phyloP scores from a whole-genome alignment of 305 asterid species.

The Rubia tinctorum region DNA sequence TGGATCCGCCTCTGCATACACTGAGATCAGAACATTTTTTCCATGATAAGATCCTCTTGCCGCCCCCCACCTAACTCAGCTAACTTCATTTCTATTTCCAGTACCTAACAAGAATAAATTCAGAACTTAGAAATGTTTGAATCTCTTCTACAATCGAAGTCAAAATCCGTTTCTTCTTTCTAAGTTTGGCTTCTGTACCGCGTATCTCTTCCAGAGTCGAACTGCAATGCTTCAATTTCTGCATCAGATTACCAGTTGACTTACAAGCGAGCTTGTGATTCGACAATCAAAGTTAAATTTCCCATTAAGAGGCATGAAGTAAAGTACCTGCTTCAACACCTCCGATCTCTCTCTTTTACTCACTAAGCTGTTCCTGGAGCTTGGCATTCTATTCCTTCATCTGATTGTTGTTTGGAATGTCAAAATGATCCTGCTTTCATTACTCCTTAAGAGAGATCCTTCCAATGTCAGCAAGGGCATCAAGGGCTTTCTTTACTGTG shows the following conservation, averaged over 20 bases:
- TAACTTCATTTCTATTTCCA: slow-evolving; percentile 77
- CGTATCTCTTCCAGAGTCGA: slow-evolving; percentile 76
- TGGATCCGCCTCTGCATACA: too few relatives aligned
- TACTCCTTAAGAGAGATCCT: slow-evolving; percentile 82
- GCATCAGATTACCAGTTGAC: slow-evolving; percentile 19
- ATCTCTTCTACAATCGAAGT: slow-evolving; percentile 2
- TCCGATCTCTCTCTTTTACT: slow-evolving; percentile 51
- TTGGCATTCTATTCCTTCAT: slow-evolving; percentile 80
- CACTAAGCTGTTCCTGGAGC: slow-evolving; percentile 59
- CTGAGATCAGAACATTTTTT: too few relatives aligned
- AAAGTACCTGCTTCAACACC: slow-evolving; percentile 74
- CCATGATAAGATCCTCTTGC: slow-evolving; percentile 50
- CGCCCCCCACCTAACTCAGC: slow-evolving; percentile 74
- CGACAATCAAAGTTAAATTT: background rate
- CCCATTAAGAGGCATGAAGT: background rate
- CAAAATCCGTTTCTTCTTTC: slow-evolving; percentile 36
- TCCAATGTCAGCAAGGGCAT: slow-evolving; percentile 77
- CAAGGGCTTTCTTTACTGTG: slow-evolving; percentile 80
- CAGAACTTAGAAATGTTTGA: slow-evolving; percentile 4
- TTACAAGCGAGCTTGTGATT: background rate
- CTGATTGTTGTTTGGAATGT: slow-evolving; percentile 65
- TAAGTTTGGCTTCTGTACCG: slow-evolving; percentile 44
- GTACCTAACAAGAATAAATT: slow-evolving; percentile 41
- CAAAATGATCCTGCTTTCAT: slow-evolving; percentile 98
- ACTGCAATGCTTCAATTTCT: slow-evolving; percentile 83